Evolutionary conservation across 768 basidiomycete genomes (phyloP).

Genomic region (Boletus pseudopeckii): DNA sequence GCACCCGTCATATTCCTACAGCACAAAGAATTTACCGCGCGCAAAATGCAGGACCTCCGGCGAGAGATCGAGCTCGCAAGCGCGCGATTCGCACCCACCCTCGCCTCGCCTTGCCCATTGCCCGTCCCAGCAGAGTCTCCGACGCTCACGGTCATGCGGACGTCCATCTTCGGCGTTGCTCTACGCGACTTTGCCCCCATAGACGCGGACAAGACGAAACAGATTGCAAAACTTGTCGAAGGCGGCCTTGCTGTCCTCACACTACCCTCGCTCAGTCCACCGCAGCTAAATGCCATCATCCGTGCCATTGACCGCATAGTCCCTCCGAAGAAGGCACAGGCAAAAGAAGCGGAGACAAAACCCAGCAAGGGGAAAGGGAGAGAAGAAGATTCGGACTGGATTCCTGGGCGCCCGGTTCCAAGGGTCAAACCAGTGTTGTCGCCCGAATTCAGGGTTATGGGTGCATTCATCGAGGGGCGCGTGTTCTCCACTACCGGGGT

Average conservation of each 20-base stretch:
- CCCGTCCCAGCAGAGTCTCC: constrained; percentile 37
- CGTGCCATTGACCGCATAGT: constrained; percentile 63
- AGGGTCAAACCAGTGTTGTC: constrained; percentile 49
- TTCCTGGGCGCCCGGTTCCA: constrained; percentile 69
- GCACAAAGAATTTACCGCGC: constrained; percentile 71
- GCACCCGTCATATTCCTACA: constrained; percentile 75
- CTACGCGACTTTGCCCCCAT: constrained; percentile 58
- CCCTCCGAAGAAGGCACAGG: constrained; percentile 54
- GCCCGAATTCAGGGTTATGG: constrained; percentile 71
- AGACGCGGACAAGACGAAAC: constrained; percentile 43
- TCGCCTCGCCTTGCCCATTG: constrained; percentile 33
- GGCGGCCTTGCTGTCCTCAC: constrained; percentile 65
- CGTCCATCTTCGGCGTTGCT: constrained; percentile 77
- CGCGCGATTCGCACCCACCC: constrained; percentile 34
- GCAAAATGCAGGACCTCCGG: constrained; percentile 64
- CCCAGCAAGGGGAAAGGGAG: constrained; percentile 42
- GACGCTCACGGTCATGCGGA: constrained; percentile 66
- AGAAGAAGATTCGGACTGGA: constrained; percentile 57
- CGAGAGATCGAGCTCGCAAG: constrained; percentile 61
- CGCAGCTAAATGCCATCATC: constrained; percentile 64
- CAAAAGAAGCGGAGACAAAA: constrained; percentile 48
- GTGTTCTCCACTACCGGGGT: constrained; percentile 61
- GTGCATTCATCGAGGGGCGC: constrained; percentile 75
- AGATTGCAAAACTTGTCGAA: constrained; percentile 54
- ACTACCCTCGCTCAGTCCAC: constrained; percentile 66